Percentiles rank a stretch among this genome's conserved stretches.
These are phyloP conservation scores for Sclerotiophoma versabilis DNA, from an alignment of 2,329 filamentous ascomycete genomes.

Conservation along the genomic window DNA sequence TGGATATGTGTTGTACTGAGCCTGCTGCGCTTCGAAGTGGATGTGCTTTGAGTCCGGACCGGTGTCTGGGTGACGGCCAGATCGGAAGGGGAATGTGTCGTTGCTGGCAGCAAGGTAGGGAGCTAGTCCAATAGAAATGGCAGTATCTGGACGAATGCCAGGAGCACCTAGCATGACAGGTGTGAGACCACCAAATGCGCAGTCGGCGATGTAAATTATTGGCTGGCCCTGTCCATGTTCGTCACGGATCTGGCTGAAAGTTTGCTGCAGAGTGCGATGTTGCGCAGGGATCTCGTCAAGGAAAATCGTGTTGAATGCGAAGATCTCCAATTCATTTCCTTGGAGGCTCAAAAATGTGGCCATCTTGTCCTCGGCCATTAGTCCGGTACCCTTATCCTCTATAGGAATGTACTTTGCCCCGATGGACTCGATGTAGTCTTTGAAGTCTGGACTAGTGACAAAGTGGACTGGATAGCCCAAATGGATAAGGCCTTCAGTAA, in stretches of 20 bases:
- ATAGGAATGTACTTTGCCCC: conserved; percentile 13
- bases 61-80: conserved; percentile 19
- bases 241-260: conserved; percentile 37
- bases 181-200: conserved; percentile 47
- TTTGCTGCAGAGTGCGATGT: conserved; percentile 42
- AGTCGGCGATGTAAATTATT: conserved; percentile 56
- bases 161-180: conserved; percentile 40
- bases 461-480: conserved; percentile 54
- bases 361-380: conserved; percentile 19
- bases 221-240: conserved; percentile 43
- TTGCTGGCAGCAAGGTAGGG: conserved; percentile 18
- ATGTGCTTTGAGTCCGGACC: conserved; percentile 9
- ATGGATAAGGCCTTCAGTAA: conserved; percentile 48
- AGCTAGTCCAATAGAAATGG: conserved; percentile 51
- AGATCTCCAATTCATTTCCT: conserved; percentile 39
- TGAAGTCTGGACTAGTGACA: conserved; percentile 49
- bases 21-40: conserved; percentile 15
- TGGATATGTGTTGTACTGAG: conserved; percentile 5
- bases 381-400: conserved; percentile 17
- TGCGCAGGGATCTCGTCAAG: conserved; percentile 43
- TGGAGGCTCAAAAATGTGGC: conserved; percentile 34
- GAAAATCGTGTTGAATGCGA: conserved; percentile 47
- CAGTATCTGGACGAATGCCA: conserved; percentile 47
- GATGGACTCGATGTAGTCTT: conserved; percentile 37
- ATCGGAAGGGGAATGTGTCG: conserved; percentile 24